Evolutionary conservation across 2,329 filamentous ascomycete species (phyloP).

Genomic region (Colletotrichum karsti): DNA sequence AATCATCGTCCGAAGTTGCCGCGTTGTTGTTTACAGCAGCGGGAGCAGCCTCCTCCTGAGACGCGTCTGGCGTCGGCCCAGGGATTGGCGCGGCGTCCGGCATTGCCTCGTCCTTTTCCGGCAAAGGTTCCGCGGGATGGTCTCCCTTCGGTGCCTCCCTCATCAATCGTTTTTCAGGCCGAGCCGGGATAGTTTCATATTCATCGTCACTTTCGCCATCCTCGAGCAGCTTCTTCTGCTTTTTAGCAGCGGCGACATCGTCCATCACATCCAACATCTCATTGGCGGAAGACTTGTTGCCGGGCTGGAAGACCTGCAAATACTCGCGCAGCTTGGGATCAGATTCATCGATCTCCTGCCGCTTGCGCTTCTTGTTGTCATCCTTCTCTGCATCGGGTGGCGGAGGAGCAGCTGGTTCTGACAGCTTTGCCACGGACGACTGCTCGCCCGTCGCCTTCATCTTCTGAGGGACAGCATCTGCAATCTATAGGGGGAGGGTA

Average conservation of each 20-base stretch:
- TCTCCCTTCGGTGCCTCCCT: constrained; percentile 26
- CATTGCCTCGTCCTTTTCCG: constrained; percentile 23
- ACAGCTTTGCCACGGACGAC: constrained; percentile 8
- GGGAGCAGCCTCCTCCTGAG: constrained; percentile 14
- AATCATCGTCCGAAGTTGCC: constrained; percentile 81
- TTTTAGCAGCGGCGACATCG: constrained; percentile 20
- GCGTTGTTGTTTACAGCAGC: not conserved
- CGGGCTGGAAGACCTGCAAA: constrained; percentile 80
- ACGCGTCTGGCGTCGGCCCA: constrained; percentile 1
- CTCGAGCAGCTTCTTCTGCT: constrained; percentile 42
- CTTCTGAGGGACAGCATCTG: constrained; percentile 50
- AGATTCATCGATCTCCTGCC: constrained; percentile 63
- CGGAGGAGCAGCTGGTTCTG: constrained; percentile 24
- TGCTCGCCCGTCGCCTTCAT: constrained; percentile 24
- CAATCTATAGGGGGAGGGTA: constrained; percentile 37
- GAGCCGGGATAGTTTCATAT: constrained; percentile 72
- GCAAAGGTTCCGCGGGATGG: constrained; percentile 22
- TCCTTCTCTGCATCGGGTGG: constrained; percentile 31
- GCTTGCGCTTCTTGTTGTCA: constrained; percentile 73
- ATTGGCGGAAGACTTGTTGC: constrained; percentile 46
- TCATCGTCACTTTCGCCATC: constrained; percentile 76
- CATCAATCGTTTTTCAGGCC: constrained; percentile 54
- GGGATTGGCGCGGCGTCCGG: constrained; percentile 5
- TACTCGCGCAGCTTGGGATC: constrained; percentile 90
- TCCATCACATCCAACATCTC: constrained; percentile 25